A percentile compares a stretch with the other conserved stretches of the same genome.
These are phyloP conservation scores for Ustilago cynodontis DNA, from an alignment of 1,284 basidiomycete genomes.

Conservation along the genomic window DNA sequence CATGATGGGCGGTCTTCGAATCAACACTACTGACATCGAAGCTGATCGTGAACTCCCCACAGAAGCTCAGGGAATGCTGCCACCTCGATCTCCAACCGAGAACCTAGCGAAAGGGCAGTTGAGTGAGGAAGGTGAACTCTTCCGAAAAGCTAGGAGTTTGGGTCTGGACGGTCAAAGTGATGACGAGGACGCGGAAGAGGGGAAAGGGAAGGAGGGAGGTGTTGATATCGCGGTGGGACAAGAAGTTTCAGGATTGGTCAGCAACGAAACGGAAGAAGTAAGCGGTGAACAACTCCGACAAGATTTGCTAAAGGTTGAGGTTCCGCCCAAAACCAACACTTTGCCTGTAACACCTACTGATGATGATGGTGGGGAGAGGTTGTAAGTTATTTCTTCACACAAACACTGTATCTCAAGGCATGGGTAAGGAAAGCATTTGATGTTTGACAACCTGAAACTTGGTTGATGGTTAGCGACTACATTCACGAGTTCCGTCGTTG, in stretches of 20 bases:
- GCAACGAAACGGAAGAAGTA: conserved; percentile 14
- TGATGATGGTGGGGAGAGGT: background rate
- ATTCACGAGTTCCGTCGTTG: no score
- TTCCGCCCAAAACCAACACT: conserved; percentile 31
- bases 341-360: background rate
- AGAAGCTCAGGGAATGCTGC: background rate
- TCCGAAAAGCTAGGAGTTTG: conserved; percentile 56
- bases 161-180: conserved; percentile 24
- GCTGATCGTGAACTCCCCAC: conserved; percentile 31
- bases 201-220: background rate
- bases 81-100: conserved; percentile 35
- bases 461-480: no score
- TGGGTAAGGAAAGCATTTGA: no score
- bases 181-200: conserved; percentile 20
- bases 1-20: conserved; percentile 23
- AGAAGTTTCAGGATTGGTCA: background rate
- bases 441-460: no score
- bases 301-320: conserved; percentile 46
- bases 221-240: background rate
- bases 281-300: conserved; percentile 57
- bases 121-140: conserved; percentile 63
- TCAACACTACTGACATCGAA: conserved; percentile 17
- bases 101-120: conserved; percentile 54
- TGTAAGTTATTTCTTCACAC: background rate
- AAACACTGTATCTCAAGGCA: no score